Percentiles rank a stretch among this genome's conserved stretches.
Conservation (phyloP, 164 flowering plant genomes). For the Aristolochia californica region DNA sequence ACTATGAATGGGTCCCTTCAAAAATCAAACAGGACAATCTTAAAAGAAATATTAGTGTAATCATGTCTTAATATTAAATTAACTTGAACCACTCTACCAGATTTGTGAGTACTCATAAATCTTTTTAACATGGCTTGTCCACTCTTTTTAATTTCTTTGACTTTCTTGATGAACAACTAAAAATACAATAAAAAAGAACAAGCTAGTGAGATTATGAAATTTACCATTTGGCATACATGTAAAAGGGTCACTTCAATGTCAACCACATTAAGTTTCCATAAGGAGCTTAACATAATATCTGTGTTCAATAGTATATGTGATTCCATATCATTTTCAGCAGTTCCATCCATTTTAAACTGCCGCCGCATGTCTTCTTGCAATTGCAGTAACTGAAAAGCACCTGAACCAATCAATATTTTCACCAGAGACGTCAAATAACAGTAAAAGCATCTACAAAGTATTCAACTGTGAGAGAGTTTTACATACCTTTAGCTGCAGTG, state of each 20-base stretch:
- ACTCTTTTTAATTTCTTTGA: not conserved
- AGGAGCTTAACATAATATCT: slow-evolving; percentile 61
- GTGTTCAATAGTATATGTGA: slow-evolving; percentile 53
- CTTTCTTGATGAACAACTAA: not conserved
- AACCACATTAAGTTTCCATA: slow-evolving; percentile 90
- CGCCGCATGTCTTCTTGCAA: slow-evolving; percentile 61
- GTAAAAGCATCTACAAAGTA: not conserved
- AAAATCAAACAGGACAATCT: too few species aligned
- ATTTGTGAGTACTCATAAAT: too few species aligned
- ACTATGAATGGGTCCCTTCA: too few species aligned
- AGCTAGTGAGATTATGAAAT: slow-evolving; percentile 1
- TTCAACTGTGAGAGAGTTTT: not conserved
- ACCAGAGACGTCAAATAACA: too few species aligned
- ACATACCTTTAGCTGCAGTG: slow-evolving; percentile 84
- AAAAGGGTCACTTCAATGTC: slow-evolving; percentile 85
- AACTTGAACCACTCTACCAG: too few species aligned
- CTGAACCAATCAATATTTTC: slow-evolving; percentile 23
- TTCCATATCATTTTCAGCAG: slow-evolving; percentile 47
- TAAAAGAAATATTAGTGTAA: too few species aligned
- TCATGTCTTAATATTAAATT: too few species aligned
- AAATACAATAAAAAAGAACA: not conserved
- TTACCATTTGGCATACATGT: slow-evolving; percentile 91
- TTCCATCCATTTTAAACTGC: slow-evolving; percentile 49
- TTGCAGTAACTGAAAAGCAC: slow-evolving; percentile 85
- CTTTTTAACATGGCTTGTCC: too few species aligned